Base-by-base conservation (phyloP, 2,329 filamentous ascomycete species). In the Alternaria hordeiaustralica region DNA sequence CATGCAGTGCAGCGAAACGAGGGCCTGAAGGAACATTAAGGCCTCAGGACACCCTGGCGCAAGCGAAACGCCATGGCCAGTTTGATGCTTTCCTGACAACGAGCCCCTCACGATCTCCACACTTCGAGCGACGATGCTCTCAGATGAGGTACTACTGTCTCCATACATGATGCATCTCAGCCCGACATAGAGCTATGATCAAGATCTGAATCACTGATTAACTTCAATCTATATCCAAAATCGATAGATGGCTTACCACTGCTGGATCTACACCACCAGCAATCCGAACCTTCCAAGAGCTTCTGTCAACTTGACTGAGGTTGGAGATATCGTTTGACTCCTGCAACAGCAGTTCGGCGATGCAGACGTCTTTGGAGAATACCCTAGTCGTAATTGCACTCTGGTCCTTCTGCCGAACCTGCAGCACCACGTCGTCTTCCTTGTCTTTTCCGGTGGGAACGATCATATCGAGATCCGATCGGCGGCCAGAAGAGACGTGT, bases 321-420 rank as follows among this genome's bases (percentile, higher is more conserved):
- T 56, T 41, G 18, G 54, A 26, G 18, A 56, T 56, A 15, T 56
- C 54, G 36, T 56, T 56, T 6, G 54, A 56, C 54, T 56, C 54
- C 5, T 45, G 54, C 15, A 56, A 18, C 36, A 28, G 54, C 36
- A 56, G 18, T 15, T 45, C 54, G n/a, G 54, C 54, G 25, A 56
- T 45, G 3, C 54, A 56, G 11, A 7, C 20, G n/a, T 44, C 25
- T 8, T 25, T 30, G 18, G n/a, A 56, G 18, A 49, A 49, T 9
- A 49, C 46, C 6, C 25, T 20, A 49, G 46, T 49, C 21, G 46
- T 49, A 21, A 49, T 49, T 13, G 46, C 46, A 1, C 46, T 49
- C 21, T 26, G 46, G 21, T 49, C 21, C 21, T 49, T 49, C 2
- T 49, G 46, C 2, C 46, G 46, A 15, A 49, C 21, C 15, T 26